Percentiles rank a stretch among this genome's conserved stretches.
Conservation (phyloP, 208 protist species). For the Leishmania braziliensis region DNA sequence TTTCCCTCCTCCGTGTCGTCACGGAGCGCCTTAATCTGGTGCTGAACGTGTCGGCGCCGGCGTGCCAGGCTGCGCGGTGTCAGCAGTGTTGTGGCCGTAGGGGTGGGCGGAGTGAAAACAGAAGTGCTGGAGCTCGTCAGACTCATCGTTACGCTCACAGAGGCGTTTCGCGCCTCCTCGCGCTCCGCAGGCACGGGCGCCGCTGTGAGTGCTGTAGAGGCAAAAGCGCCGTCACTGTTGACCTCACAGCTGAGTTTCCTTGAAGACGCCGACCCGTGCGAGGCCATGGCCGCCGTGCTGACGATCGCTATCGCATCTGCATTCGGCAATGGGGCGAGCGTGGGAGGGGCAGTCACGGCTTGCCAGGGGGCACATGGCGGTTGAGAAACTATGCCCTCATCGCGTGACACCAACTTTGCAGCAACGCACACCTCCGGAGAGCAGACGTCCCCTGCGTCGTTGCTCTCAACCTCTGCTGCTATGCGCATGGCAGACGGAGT, state of each 20-base stretch:
- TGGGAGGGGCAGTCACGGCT: background rate
- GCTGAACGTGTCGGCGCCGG: background rate
- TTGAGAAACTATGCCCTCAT: background rate
- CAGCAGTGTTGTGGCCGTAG: slow-evolving; percentile 3
- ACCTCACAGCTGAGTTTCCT: background rate
- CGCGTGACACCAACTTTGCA: background rate
- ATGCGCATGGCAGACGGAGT: background rate
- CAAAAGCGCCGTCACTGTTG: background rate
- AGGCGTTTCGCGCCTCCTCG: background rate
- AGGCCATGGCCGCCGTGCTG: background rate
- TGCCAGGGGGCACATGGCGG: background rate
- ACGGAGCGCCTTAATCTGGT: background rate
- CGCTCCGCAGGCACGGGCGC: background rate
- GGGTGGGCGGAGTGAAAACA: slow-evolving; percentile 6
- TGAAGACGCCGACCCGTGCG: background rate
- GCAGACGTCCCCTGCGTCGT: background rate
- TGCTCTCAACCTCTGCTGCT: background rate
- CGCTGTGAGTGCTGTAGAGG: background rate
- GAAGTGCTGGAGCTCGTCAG: background rate
- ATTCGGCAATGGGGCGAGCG: background rate
- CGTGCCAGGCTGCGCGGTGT: slow-evolving; percentile 16
- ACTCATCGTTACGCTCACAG: background rate
- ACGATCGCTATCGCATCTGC: background rate
- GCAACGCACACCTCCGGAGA: background rate
- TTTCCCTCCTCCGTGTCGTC: background rate